Conservation (phyloP, 179 eudicot genomes). For the Beta corolliflora region DNA sequence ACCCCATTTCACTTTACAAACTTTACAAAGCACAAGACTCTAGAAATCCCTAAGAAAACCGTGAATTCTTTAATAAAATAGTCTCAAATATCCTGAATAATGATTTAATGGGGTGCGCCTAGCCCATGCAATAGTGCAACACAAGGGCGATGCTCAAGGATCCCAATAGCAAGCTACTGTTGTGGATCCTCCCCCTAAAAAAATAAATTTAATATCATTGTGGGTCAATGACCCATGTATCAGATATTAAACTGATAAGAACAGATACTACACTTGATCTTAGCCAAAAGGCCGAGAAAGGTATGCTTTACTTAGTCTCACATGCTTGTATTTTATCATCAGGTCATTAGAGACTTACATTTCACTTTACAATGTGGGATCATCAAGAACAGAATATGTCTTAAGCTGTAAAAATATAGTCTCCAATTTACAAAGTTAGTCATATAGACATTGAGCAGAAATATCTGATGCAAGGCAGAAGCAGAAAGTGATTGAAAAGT, state of each 20-base stretch:
- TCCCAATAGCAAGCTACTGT: neutral
- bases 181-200: neutral
- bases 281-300: slow-evolving; percentile 64
- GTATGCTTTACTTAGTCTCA: slow-evolving; percentile 8
- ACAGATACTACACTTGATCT: slow-evolving; percentile 64
- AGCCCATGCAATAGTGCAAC: neutral
- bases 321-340: neutral
- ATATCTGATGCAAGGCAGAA: too few species aligned
- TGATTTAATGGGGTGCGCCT: too few species aligned
- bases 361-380: neutral
- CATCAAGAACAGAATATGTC: too few species aligned
- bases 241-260: slow-evolving; percentile 60
- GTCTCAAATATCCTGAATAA: too few species aligned
- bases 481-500: too few species aligned
- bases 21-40: too few species aligned
- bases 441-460: too few species aligned
- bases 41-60: too few species aligned
- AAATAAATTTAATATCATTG: neutral
- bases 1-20: too few species aligned
- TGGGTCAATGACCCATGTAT: neutral
- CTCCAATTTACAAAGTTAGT: too few species aligned
- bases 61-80: too few species aligned
- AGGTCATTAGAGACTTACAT: neutral
- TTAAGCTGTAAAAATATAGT: neutral
- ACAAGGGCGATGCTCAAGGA: neutral